phyloP scores from a whole-genome alignment of 2,329 filamentous ascomycete genomes.

The Hypocrella siamensis region DNA sequence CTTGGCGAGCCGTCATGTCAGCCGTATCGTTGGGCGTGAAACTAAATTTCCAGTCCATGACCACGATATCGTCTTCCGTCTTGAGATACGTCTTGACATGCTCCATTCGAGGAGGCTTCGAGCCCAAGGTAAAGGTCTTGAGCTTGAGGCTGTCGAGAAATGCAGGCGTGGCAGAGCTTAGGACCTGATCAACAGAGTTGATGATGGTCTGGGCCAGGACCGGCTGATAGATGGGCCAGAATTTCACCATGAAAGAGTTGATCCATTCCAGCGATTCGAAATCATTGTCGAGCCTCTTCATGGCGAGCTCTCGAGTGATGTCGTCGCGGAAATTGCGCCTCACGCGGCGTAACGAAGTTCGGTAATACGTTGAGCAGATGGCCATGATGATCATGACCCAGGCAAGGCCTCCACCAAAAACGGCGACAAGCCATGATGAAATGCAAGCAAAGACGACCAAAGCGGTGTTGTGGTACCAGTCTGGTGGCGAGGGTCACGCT shows the following conservation, averaged over 20 bases:
- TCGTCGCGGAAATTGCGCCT: slow-evolving; percentile 94
- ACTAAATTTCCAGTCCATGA: slow-evolving; percentile 99
- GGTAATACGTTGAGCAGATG: slow-evolving; percentile 84
- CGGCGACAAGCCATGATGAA: slow-evolving; percentile 74
- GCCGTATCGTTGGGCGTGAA: slow-evolving; percentile 91
- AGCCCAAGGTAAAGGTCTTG: slow-evolving; percentile 85
- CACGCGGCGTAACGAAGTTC: slow-evolving; percentile 84
- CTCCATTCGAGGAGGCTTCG: slow-evolving; percentile 89
- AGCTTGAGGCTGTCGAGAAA: slow-evolving; percentile 90
- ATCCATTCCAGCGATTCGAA: slow-evolving; percentile 95
- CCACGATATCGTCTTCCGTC: slow-evolving; percentile 82
- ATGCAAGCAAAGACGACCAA: slow-evolving; percentile 88
- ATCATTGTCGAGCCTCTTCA: slow-evolving; percentile 78
- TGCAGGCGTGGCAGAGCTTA: slow-evolving; percentile 79
- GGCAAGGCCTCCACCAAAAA: slow-evolving; percentile 77
- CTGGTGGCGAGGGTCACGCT: too few species aligned
- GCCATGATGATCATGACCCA: slow-evolving; percentile 95
- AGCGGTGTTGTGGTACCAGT: slow-evolving; percentile 98
- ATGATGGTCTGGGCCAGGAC: slow-evolving; percentile 86
- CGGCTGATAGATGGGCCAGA: slow-evolving; percentile 97
- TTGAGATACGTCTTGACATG: slow-evolving; percentile 98
- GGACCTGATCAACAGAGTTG: slow-evolving; percentile 85
- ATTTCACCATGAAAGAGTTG: slow-evolving; percentile 95
- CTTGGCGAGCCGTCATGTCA: slow-evolving; percentile 77
- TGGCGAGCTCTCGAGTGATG: slow-evolving; percentile 72